Evolutionary conservation across 495 filamentous ascomycete genomes (phyloP).

Genomic region (Lepraria neglecta): DNA sequence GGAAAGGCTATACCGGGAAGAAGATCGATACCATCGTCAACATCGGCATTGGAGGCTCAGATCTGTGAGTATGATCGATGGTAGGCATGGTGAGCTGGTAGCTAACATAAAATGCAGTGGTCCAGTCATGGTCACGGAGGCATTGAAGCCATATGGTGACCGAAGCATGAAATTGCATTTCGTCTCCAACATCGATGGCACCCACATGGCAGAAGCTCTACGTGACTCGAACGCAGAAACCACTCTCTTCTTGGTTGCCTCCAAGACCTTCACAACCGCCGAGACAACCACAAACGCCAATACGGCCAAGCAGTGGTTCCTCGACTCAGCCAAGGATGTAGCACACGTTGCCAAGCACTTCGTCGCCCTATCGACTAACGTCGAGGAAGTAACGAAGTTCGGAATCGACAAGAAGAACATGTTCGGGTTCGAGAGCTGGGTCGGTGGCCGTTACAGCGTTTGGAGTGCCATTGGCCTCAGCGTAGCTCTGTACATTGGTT

Average conservation of each 20-base stretch:
- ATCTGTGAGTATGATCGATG: constrained; percentile 61
- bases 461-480: constrained; percentile 98
- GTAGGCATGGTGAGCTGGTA: constrained; percentile 2
- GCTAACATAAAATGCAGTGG: constrained; percentile 55
- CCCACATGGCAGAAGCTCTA: constrained; percentile 92
- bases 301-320: constrained; percentile 94
- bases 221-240: constrained; percentile 87
- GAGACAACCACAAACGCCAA: constrained; percentile 97
- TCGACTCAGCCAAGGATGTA: constrained; percentile 72
- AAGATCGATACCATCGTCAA: constrained; percentile 94
- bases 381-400: constrained; percentile 91
- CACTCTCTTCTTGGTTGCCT: constrained; percentile 93
- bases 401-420: constrained; percentile 97
- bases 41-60: constrained; percentile 95
- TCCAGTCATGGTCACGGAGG: constrained; percentile 97
- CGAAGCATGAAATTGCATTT: constrained; percentile 86
- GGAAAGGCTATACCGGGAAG: constrained; percentile 99
- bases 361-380: constrained; percentile 95
- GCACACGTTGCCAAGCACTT: constrained; percentile 91
- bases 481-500: constrained; percentile 90
- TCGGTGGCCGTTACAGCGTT: constrained; percentile 94
- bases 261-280: constrained; percentile 98
- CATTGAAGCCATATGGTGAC: constrained; percentile 87
- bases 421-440: constrained; percentile 98
- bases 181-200: constrained; percentile 98